Conservation (phyloP, 2,329 filamentous ascomycete genomes). For the Fusarium tupiense region DNA sequence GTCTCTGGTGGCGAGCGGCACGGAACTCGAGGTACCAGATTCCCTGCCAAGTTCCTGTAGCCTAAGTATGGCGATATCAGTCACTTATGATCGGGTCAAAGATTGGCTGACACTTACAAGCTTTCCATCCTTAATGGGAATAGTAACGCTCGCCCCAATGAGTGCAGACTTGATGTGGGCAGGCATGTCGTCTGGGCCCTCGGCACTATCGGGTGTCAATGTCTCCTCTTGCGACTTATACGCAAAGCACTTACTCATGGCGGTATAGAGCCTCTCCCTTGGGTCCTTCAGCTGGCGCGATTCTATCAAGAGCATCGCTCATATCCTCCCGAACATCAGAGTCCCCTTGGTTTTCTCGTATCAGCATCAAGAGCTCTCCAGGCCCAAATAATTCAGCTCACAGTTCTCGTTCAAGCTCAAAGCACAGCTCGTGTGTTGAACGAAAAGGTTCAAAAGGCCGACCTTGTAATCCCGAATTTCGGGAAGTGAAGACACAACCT, state of each 20-base stretch:
- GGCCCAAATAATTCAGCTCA: conserved; percentile 30
- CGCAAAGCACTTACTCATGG: conserved; percentile 61
- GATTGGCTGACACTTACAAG: conserved; percentile 61
- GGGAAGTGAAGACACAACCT: conserved; percentile 75
- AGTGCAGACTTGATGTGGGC: conserved; percentile 94
- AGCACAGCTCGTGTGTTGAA: conserved; percentile 95
- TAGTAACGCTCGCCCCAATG: conserved; percentile 86
- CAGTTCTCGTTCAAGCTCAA: conserved; percentile 94
- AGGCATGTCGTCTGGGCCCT: conserved; percentile 96
- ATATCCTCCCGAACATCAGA: conserved; percentile 89
- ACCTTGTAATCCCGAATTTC: conserved; percentile 87
- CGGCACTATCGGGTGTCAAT: conserved; percentile 62
- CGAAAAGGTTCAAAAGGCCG: conserved; percentile 86
- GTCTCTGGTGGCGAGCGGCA: conserved; percentile 76
- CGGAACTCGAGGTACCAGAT: conserved; percentile 97
- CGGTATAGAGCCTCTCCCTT: conserved; percentile 81
- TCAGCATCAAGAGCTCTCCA: conserved; percentile 50
- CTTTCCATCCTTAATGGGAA: conserved; percentile 89
- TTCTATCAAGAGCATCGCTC: conserved; percentile 90
- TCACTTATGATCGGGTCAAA: neutral
- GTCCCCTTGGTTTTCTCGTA: conserved; percentile 60
- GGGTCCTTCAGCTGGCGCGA: conserved; percentile 81
- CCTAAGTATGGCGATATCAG: conserved; percentile 48
- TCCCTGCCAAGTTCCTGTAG: conserved; percentile 80
- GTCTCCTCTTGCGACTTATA: neutral